phyloP scores from a whole-genome alignment of 352 stramenopile genomes.

The Plasmopara viticola region DNA sequence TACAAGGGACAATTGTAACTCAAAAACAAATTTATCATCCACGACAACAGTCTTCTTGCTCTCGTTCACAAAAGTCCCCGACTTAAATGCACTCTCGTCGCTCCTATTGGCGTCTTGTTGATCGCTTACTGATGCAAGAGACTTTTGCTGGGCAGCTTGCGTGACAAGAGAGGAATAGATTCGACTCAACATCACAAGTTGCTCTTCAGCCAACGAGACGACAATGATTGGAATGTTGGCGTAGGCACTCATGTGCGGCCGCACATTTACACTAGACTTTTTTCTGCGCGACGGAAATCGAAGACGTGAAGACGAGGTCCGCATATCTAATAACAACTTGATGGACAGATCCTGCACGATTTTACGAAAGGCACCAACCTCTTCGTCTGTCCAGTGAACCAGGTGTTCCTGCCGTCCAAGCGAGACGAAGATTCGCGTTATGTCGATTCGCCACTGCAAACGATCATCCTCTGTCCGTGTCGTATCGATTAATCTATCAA shows the following conservation, averaged over 20 bases:
- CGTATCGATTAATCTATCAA: slow-evolving; percentile 10
- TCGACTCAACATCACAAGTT: slow-evolving; percentile 39
- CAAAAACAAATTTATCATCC: slow-evolving; percentile 41
- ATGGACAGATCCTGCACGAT: slow-evolving; percentile 61
- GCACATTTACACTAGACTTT: slow-evolving; percentile 7
- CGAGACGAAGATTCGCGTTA: slow-evolving; percentile 56
- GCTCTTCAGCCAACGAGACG: slow-evolving; percentile 44
- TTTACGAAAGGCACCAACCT: slow-evolving; percentile 32
- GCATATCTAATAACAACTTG: slow-evolving; percentile 46
- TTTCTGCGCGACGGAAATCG: slow-evolving; percentile 10
- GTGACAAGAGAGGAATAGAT: slow-evolving; percentile 50
- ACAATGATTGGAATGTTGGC: slow-evolving; percentile 37
- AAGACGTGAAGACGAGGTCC: slow-evolving; percentile 22
- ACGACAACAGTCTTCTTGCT: neutral
- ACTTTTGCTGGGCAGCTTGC: slow-evolving; percentile 19
- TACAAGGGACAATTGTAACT: slow-evolving; percentile 43
- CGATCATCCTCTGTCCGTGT: slow-evolving; percentile 10
- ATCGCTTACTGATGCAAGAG: slow-evolving; percentile 19
- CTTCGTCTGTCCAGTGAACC: slow-evolving; percentile 30
- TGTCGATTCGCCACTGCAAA: slow-evolving; percentile 52
- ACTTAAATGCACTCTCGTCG: slow-evolving; percentile 14
- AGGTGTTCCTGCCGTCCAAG: slow-evolving; percentile 39
- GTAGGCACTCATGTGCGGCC: slow-evolving; percentile 27
- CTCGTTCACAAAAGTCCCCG: slow-evolving; percentile 8
- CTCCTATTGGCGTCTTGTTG: slow-evolving; percentile 10